These are phyloP conservation scores for Acanthamoeba divionensis DNA, from an alignment of 208 protist species.

Conservation along the genomic window DNA sequence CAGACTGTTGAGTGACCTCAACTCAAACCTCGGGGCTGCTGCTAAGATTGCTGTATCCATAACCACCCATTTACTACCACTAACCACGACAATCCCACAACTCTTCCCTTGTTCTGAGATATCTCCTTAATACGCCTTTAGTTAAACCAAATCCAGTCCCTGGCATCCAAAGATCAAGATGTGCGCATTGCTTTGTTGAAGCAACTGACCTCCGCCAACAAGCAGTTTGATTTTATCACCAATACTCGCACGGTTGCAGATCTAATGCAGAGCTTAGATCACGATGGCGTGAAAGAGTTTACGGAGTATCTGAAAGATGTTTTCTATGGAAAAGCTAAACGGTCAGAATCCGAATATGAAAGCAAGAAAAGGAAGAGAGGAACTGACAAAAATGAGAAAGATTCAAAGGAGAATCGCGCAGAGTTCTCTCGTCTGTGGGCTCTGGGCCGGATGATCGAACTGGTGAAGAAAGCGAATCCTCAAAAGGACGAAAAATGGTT, in stretches of 20 bases:
- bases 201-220: constrained; percentile 36
- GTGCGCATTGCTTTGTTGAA: constrained; percentile 37
- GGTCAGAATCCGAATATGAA: neutral
- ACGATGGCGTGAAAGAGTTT: constrained; percentile 21
- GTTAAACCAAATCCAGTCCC: no score
- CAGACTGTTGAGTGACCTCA: no score
- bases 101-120: no score
- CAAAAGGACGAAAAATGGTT: constrained; percentile 53
- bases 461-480: neutral
- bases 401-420: neutral
- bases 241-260: constrained; percentile 35
- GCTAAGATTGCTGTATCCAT: neutral
- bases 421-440: constrained; percentile 46
- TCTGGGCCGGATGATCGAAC: neutral
- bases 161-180: neutral
- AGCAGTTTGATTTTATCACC: constrained; percentile 55
- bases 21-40: no score
- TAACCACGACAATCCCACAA: no score
- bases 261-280: constrained; percentile 41
- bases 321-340: constrained; percentile 17
- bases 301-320: constrained; percentile 43
- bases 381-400: neutral
- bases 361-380: neutral
- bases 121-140: no score
- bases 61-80: neutral